Evolutionary conservation across 169 alveolate species (phyloP).

Genomic region (Gregarina niphandrodes): DNA sequence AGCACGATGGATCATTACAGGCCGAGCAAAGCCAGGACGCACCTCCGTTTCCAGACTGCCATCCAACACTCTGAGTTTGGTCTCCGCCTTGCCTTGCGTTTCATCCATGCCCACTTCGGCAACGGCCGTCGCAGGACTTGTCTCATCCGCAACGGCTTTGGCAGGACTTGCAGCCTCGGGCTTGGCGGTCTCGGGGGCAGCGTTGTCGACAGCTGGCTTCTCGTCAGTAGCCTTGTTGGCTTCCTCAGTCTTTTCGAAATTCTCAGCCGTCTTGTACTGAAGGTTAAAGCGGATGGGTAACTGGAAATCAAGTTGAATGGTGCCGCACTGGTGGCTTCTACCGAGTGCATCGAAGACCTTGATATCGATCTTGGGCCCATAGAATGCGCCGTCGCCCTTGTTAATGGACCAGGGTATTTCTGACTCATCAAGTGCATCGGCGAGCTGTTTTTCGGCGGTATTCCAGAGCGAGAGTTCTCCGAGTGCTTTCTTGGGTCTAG

Average conservation of each 20-base stretch:
- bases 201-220: conserved; percentile 5
- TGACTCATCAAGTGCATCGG: conserved; percentile 61
- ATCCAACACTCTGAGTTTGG: background rate
- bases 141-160: conserved; percentile 53
- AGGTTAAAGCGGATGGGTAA: conserved; percentile 88
- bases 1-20: conserved; percentile 97
- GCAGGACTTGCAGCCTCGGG: too few relatives aligned
- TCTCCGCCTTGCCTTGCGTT: conserved; percentile 5
- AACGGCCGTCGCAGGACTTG: conserved; percentile 5
- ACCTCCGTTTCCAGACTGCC: background rate
- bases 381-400: conserved; percentile 98
- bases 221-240: background rate
- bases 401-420: conserved; percentile 50
- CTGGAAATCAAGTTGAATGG: conserved; percentile 91
- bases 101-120: too few relatives aligned
- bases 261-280: conserved; percentile 69
- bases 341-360: conserved; percentile 76
- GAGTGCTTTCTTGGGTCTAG: conserved; percentile 80
- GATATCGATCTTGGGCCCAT: conserved; percentile 98
- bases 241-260: background rate
- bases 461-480: conserved; percentile 83
- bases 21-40: conserved; percentile 69
- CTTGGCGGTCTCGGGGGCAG: conserved; percentile 6
- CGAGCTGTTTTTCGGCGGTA: conserved; percentile 71
- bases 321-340: conserved; percentile 93